Base-by-base conservation (phyloP, 2,329 filamentous ascomycete genomes). In the Peltaster fructicola region DNA sequence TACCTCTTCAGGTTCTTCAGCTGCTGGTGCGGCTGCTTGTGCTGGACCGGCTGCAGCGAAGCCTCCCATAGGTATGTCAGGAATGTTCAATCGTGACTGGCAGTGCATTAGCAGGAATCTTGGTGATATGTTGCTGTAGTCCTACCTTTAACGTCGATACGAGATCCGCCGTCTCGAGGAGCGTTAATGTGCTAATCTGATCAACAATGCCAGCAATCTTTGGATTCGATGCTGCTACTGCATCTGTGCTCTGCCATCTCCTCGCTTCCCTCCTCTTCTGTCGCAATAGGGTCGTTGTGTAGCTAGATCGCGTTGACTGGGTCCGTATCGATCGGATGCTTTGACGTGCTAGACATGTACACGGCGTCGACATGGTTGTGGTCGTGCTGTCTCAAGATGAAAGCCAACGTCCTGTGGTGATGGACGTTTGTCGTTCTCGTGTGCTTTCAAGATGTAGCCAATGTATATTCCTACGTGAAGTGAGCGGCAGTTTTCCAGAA, bases 121-220 rank as follows among this genome's bases (percentile, higher is more conserved):
- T 12, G 8, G 10, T 25, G 15, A 14, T 20, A n/a, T n/a, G n/a
- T n/a, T n/a, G n/a, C n/a, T n/a, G n/a, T 6, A 13, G 7, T 9
- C 24, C 26, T 58, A 95, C 88, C 78, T 98, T 99, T 51, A 99
- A 63, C 56, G 73, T 81, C 27, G 84, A 73, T 27, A 99, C 88
- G 32, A 99, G 65, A 52, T 95, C 88, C 30, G 90, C 85, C 18
- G 88, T 98, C 68, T 99, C 90, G 45, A 99, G 61, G 30, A 99
- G 66, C 21, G 84, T 98, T 68, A 99, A 75, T 68, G 88, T 74
- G 59, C 85, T 91, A 56, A 99, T 98, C 59, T 98, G 84, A 53
- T 98, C 84, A 47, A 99, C 88, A 48, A 99, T 98, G 31, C 68
- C 70, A 42, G 73, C 57, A 45, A 99, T 92, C 68, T 98, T 98